These are phyloP conservation scores for Lentithecium fluviatile DNA, from an alignment of 495 filamentous ascomycete species.

Conservation along the genomic window DNA sequence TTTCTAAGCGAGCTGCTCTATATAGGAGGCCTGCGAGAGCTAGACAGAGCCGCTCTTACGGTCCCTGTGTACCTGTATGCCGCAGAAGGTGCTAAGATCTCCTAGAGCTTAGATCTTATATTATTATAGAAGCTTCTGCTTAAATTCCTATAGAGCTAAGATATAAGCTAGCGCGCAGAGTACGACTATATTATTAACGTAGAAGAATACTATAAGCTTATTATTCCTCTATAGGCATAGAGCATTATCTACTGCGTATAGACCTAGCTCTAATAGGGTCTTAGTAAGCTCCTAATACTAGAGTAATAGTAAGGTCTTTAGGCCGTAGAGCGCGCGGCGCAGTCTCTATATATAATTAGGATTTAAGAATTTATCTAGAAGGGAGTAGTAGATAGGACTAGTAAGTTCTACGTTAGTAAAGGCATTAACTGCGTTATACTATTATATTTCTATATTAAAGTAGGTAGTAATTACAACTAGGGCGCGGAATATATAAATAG, in stretches of 20 bases:
- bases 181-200: conserved; percentile 1
- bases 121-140: not conserved
- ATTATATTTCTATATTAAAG: conserved; percentile 3
- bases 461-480: conserved; percentile 11
- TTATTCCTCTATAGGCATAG: not conserved
- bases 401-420: conserved; percentile 9
- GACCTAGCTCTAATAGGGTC: conserved; percentile 7
- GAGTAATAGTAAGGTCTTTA: conserved; percentile 13
- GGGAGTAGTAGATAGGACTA: not conserved
- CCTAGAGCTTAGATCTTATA: not conserved
- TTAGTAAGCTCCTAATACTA: conserved; percentile 21
- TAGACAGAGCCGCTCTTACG: not conserved
- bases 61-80: not conserved
- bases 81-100: not conserved
- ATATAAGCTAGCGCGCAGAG: not conserved
- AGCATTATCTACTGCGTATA: not conserved
- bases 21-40: not conserved
- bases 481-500: conserved; percentile 3
- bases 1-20: not conserved
- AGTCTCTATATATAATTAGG: conserved; percentile 4
- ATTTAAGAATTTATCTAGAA: conserved; percentile 7
- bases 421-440: conserved; percentile 18
- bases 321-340: conserved; percentile 12
- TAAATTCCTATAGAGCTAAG: not conserved
- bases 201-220: conserved; percentile 5